Evolutionary conservation across 163 green algal species (phyloP).

Genomic region (Volvox carteri): DNA sequence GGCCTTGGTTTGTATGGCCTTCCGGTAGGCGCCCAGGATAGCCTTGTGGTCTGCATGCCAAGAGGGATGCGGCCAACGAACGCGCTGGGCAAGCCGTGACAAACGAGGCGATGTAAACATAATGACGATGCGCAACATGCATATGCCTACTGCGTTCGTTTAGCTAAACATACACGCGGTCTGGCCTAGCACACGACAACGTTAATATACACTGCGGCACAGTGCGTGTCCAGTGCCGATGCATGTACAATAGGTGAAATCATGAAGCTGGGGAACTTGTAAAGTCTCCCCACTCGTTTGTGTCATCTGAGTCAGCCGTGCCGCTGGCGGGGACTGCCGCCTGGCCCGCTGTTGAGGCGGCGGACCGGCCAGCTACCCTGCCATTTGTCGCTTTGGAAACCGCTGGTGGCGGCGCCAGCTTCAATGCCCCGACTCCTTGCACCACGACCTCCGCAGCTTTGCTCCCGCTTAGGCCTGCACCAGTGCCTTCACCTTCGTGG

Average conservation of each 20-base stretch:
- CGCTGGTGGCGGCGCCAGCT: conserved; percentile 24
- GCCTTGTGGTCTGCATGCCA: too few relatives aligned
- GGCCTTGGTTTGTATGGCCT: not conserved
- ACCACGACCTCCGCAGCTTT: not conserved
- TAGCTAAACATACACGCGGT: too few relatives aligned
- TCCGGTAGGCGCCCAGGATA: too few relatives aligned
- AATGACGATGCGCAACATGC: too few relatives aligned
- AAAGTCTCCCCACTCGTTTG: conserved; percentile 46
- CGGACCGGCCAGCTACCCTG: too few relatives aligned
- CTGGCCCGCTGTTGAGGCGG: not conserved
- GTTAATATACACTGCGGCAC: too few relatives aligned
- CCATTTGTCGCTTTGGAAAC: not conserved
- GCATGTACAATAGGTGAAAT: not conserved
- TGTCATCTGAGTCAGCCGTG: not conserved
- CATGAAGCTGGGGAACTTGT: not conserved
- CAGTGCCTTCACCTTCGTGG: not conserved
- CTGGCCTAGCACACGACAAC: too few relatives aligned
- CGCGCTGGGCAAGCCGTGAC: not conserved
- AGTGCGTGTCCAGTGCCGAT: too few relatives aligned
- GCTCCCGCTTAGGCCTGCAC: not conserved
- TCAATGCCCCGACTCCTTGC: conserved; percentile 22
- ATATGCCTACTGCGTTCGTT: too few relatives aligned
- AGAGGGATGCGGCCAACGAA: too few relatives aligned
- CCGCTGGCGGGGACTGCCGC: not conserved
- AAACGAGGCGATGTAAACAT: not conserved